These are phyloP conservation scores for Kandelia obovata DNA, from an alignment of 345 rosid genomes.

Conservation along the genomic window DNA sequence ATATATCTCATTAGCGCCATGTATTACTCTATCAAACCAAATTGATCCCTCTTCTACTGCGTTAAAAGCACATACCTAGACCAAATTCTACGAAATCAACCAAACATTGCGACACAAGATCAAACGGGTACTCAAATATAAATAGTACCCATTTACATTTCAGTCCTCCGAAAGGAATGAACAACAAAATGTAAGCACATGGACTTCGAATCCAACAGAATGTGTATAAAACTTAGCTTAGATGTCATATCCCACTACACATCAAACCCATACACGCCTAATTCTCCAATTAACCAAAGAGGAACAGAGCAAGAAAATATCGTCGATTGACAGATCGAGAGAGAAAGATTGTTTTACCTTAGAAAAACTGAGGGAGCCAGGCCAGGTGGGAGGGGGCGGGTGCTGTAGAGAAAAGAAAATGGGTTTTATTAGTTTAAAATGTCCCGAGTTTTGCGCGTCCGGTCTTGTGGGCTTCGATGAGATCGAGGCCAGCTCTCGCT, in stretches of 20 bases:
- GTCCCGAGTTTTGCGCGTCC: neutral
- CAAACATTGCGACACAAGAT: neutral
- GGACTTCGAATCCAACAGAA: neutral
- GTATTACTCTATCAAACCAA: neutral
- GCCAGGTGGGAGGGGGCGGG: neutral
- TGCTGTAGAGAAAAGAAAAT: neutral
- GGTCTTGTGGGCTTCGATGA: neutral
- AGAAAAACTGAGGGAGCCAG: neutral
- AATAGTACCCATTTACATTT: neutral
- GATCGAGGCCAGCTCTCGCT: neutral
- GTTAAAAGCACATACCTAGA: no score
- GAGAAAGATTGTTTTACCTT: neutral
- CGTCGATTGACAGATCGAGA: neutral
- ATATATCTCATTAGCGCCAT: neutral
- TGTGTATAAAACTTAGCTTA: neutral
- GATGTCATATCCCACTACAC: neutral
- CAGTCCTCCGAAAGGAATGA: neutral
- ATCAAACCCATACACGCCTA: neutral
- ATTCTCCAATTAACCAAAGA: neutral
- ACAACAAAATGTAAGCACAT: neutral
- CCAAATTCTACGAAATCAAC: no score
- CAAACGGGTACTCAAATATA: neutral
- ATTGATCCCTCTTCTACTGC: no score
- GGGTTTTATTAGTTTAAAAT: neutral
- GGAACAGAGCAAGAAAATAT: neutral